Evolutionary conservation across 768 basidiomycete species (phyloP), one percentile per base, ranked within the genome.

Genomic region (Rhodocollybia butyracea): DNA sequence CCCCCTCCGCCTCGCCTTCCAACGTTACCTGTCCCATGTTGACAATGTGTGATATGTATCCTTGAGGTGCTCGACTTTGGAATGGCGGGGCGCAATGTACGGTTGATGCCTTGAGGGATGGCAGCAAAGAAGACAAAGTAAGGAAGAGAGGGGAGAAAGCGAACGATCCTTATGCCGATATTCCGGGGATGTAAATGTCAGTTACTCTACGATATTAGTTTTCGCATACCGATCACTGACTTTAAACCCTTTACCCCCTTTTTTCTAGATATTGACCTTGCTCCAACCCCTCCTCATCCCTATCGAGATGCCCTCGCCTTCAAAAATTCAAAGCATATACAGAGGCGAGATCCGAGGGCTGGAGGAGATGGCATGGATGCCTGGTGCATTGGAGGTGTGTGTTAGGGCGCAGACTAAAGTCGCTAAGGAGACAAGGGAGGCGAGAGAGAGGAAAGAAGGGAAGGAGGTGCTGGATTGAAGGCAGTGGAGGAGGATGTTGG

Each of bases 261-360:
- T n/a, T n/a, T n/a, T n/a, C n/a, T 76, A 79, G 69, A 70, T 84
- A 51, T 66, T 86, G 22, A 59, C 66, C 0, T 87, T 91, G 71
- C 64, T 87, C 7, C 85, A 88, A 68, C 72, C 75, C 5, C 65
- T 91, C 53, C 74, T 93, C 26, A 91, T 92, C 66, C 78, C 89
- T 0, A 85, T 83, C 84, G 0, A 76, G 85, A 4, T 82, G 88
- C 61, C 60, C 63, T 22, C 60, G 83, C 24, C 72, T 93, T 19
- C 75, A 71, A 27, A 68, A 64, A 8, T 68, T 89, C 30, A 71
- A 79, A 34, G 67, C 75, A 1, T 74, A 77, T 27, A 70, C 91
- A 48, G 75, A 79, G 79, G 81, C 2, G 85, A 88, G 65, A 72
- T 89, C 11, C 61, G 57, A 2, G 72, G 77, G 42, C 72, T 77